These are phyloP conservation scores for Filobasidium floriforme DNA, from an alignment of 768 basidiomycete species.

Conservation along the genomic window DNA sequence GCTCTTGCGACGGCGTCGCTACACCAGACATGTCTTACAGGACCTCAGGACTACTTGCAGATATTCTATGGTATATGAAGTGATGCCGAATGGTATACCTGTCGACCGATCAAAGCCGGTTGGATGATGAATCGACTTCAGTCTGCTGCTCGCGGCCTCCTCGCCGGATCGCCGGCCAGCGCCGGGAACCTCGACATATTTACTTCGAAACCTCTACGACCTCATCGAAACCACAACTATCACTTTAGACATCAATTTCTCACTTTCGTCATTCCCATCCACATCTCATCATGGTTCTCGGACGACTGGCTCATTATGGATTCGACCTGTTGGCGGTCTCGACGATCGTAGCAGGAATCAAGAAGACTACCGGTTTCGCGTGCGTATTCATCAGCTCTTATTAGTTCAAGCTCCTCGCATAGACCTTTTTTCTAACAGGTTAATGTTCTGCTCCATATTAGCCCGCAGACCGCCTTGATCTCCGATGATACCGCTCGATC, in stretches of 20 bases:
- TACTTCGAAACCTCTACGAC: not conserved
- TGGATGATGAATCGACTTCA: too few species aligned
- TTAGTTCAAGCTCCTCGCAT: too few species aligned
- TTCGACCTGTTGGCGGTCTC: conserved; percentile 78
- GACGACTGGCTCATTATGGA: conserved; percentile 71
- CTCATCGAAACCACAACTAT: not conserved
- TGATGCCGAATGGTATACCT: too few species aligned
- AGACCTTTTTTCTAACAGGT: too few species aligned
- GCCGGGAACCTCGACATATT: too few species aligned
- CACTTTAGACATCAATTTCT: not conserved
- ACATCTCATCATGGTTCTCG: conserved; percentile 50
- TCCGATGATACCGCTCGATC: conserved; percentile 69
- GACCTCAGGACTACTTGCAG: too few species aligned
- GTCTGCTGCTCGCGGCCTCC: too few species aligned
- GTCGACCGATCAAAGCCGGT: too few species aligned
- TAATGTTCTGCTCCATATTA: conserved; percentile 33
- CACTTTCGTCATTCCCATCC: not conserved
- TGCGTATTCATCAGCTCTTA: conserved; percentile 40
- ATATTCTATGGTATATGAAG: too few species aligned
- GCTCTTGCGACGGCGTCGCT: too few species aligned
- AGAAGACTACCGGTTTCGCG: conserved; percentile 81
- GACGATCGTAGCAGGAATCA: conserved; percentile 82
- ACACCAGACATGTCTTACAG: too few species aligned
- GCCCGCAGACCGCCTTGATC: conserved; percentile 62
- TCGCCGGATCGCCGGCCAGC: too few species aligned